These are phyloP conservation scores for Geotrichum aggregatum DNA, from an alignment of 1,139 yeast genomes.

Conservation along the genomic window DNA sequence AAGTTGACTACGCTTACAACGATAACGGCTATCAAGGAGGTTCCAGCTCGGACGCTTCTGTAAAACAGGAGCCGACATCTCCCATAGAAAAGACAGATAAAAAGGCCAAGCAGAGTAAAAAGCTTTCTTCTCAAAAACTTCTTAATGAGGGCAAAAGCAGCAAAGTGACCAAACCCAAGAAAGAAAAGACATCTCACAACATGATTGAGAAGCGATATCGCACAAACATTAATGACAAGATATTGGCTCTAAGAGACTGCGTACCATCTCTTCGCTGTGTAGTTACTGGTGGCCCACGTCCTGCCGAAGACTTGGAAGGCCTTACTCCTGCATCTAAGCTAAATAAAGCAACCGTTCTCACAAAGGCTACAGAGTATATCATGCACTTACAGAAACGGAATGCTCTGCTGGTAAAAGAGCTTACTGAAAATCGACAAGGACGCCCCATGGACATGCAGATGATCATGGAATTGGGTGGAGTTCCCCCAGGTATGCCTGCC, in stretches of 20 bases:
- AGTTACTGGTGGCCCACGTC: slow-evolving; percentile 36
- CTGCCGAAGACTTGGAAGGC: slow-evolving; percentile 62
- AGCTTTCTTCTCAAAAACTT: slow-evolving; percentile 5
- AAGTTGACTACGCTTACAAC: slow-evolving; percentile 12
- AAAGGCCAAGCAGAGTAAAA: background rate
- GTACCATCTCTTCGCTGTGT: slow-evolving; percentile 55
- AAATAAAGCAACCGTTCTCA: slow-evolving; percentile 82
- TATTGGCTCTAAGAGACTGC: slow-evolving; percentile 65
- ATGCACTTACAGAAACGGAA: slow-evolving; percentile 74
- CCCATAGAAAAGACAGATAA: background rate
- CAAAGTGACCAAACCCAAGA: slow-evolving; percentile 38
- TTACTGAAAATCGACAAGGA: slow-evolving; percentile 27
- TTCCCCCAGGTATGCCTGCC: slow-evolving; percentile 18
- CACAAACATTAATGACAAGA: slow-evolving; percentile 71
- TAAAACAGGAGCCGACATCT: slow-evolving; percentile 5
- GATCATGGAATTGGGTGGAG: slow-evolving; percentile 18
- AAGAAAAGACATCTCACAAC: slow-evolving; percentile 66
- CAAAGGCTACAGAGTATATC: slow-evolving; percentile 88
- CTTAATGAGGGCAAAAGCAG: slow-evolving; percentile 25
- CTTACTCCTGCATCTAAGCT: slow-evolving; percentile 80
- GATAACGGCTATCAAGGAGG: slow-evolving; percentile 8
- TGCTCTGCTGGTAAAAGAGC: slow-evolving; percentile 52
- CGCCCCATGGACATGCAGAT: slow-evolving; percentile 18
- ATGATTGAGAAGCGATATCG: slow-evolving; percentile 77
- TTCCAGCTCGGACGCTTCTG: slow-evolving; percentile 8